phyloP scores from a whole-genome alignment of 164 flowering plant genomes.

The Liquidambar formosana region DNA sequence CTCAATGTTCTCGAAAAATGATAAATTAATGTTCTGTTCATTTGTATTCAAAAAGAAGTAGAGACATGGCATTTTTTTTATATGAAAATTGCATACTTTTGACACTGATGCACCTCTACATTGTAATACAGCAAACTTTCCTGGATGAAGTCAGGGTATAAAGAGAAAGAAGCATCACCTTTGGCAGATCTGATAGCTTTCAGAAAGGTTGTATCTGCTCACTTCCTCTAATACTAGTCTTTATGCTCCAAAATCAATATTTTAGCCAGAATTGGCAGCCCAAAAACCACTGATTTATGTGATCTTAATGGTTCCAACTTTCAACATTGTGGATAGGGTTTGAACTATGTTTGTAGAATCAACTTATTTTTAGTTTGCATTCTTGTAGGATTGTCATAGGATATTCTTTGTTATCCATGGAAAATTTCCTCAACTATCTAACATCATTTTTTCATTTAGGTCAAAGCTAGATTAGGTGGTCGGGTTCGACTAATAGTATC shows the following conservation, averaged over 20 bases:
- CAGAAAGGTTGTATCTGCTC: slow-evolving; percentile 62
- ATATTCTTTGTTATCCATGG: slow-evolving; percentile 2
- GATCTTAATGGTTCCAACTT: background rate
- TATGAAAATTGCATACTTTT: background rate
- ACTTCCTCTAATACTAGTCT: background rate
- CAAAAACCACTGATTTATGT: background rate
- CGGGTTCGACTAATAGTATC: slow-evolving; percentile 75
- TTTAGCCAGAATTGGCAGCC: background rate
- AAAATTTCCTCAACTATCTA: background rate
- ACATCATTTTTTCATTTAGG: slow-evolving; percentile 34
- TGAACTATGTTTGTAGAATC: too few species aligned
- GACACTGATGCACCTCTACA: background rate
- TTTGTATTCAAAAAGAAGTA: background rate
- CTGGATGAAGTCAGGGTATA: slow-evolving; percentile 82
- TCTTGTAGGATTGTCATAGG: too few species aligned
- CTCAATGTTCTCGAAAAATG: background rate
- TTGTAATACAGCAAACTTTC: slow-evolving; percentile 66
- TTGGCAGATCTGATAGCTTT: slow-evolving; percentile 88
- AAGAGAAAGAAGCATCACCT: slow-evolving; percentile 76
- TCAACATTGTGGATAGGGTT: too few species aligned
- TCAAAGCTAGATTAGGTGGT: slow-evolving; percentile 84
- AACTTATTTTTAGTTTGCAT: too few species aligned
- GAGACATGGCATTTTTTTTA: background rate
- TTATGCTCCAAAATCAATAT: background rate
- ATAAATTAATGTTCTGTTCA: background rate